These are phyloP conservation scores for Anthoceros angustus DNA, from an alignment of 225 moss, liverwort and hornwort species.

Conservation along the genomic window DNA sequence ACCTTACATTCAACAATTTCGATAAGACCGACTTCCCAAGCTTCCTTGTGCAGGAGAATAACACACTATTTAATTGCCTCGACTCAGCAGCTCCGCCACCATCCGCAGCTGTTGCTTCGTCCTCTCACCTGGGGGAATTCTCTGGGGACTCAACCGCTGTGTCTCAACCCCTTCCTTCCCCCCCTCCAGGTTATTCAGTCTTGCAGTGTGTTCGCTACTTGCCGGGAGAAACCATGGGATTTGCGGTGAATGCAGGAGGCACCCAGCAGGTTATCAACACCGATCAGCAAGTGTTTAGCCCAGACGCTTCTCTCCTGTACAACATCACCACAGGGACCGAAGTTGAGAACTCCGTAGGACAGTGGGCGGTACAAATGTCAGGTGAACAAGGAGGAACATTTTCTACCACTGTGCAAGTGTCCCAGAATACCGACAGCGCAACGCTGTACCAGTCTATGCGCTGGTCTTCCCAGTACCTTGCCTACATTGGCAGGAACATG, in stretches of 20 bases:
- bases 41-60: background rate
- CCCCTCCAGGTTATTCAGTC: too few species aligned
- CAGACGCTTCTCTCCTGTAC: background rate
- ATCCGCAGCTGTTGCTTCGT: background rate
- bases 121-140: background rate
- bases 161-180: too few species aligned
- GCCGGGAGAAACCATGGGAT: background rate
- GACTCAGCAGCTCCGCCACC: background rate
- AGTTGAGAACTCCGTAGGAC: background rate
- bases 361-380: background rate
- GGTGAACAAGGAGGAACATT: background rate
- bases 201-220: background rate
- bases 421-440: background rate
- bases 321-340: background rate
- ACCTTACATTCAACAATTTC: background rate
- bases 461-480: background rate
- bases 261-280: background rate
- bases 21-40: background rate
- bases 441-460: background rate
- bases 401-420: background rate
- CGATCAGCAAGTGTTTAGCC: background rate
- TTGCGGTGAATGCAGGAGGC: background rate
- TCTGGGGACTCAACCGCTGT: too few species aligned
- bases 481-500: background rate
- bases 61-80: background rate